Percentiles rank a stretch among this genome's conserved stretches.
Evolutionary conservation across 345 rosid species (phyloP).

Genomic region (Arabis hirsuta): DNA sequence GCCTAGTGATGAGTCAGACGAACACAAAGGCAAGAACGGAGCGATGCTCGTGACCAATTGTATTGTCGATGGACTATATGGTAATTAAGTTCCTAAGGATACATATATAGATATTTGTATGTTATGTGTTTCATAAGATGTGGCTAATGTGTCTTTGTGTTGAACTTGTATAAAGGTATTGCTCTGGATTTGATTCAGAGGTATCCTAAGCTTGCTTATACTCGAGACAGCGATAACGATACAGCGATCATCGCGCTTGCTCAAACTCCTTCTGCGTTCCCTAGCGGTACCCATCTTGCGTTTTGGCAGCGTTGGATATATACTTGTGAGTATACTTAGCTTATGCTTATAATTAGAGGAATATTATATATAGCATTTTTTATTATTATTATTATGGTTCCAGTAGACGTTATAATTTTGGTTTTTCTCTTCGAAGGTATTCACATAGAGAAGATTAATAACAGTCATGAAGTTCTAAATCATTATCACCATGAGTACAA

Average conservation of each 20-base stretch:
- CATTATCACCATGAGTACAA: constrained; percentile 19
- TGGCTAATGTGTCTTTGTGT: constrained; percentile 12
- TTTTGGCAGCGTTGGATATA: constrained; percentile 66
- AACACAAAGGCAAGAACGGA: constrained; percentile 51
- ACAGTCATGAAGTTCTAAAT: constrained; percentile 24
- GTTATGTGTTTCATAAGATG: background rate
- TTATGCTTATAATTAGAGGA: constrained; percentile 2
- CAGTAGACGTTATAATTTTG: background rate
- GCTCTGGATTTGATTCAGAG: constrained; percentile 65
- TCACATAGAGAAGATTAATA: constrained; percentile 32
- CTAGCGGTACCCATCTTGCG: constrained; percentile 58
- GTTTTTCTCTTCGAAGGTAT: constrained; percentile 24
- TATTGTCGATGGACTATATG: constrained; percentile 62
- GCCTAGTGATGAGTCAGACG: constrained; percentile 50
- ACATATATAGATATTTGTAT: background rate
- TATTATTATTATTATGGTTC: background rate
- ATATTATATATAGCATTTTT: background rate
- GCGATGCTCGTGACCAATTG: constrained; percentile 68
- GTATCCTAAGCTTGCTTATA: constrained; percentile 52
- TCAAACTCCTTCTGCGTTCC: constrained; percentile 67
- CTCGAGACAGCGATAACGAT: constrained; percentile 61
- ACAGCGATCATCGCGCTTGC: constrained; percentile 66
- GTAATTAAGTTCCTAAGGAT: constrained; percentile 43
- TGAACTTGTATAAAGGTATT: constrained; percentile 45
- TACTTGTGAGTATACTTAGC: constrained; percentile 45